Evolutionary conservation across 2,329 filamentous ascomycete species (phyloP), one percentile per base, ranked within the genome.

Genomic region (Macrophomina phaseolina): DNA sequence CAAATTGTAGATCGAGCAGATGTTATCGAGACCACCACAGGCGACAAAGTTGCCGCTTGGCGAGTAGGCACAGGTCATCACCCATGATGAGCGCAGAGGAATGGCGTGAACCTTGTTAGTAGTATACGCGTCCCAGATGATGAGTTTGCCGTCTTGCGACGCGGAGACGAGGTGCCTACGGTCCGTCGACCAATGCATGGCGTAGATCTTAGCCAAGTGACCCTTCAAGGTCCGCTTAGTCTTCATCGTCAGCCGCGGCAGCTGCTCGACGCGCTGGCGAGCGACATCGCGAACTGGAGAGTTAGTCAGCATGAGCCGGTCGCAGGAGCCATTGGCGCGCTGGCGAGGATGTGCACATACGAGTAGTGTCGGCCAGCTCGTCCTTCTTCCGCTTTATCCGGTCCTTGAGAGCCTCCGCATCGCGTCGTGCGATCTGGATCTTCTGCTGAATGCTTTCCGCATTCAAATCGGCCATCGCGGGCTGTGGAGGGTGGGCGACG

Each of bases 341-440:
- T 18, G 63, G 48, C 23, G 65, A 65, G 55, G 18, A 61, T 69
- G 49, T 64, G 67, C 67, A 82, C 94, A 88, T 89, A 99, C 95
- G 90, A 78, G 94, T 96, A 71, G 94, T 97, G 82, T 99, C 95
- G 79, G 94, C 94, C 74, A 99, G 88, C 84, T 98, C 95, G 88
- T 99, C 95, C 91, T 98, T 98, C 89, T 97, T 97, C 83, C 94
- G 90, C 90, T 97, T 98, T 89, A 98, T 98, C 82, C 92, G 91
- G 81, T 98, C 94, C 87, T 98, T 98, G 74, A 98, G 85, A 64
- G 92, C 94, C 86, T 98, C 95, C 75, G 95, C 95, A 87, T 99
- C 95, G 85, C 95, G 92, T 82, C 95, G 90, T 80, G 95, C 94
- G 83, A 94, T 91, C 87, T 98, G 94, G 89, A 97, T 97, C 81